phyloP scores from a whole-genome alignment of 2,329 filamentous ascomycete species.

The Claviceps sp. region DNA sequence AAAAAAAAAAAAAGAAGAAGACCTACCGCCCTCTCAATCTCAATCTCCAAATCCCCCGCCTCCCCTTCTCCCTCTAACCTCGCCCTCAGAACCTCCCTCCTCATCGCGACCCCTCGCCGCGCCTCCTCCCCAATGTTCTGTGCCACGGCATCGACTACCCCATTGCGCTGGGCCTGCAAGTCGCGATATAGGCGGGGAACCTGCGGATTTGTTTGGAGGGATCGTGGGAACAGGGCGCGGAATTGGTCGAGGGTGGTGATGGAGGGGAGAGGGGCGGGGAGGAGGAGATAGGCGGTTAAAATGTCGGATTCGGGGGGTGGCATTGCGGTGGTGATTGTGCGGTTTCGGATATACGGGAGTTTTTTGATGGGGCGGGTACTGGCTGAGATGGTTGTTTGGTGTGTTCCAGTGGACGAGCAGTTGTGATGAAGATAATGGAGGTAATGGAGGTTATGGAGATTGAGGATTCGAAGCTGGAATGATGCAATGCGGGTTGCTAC shows the following conservation, averaged over 20 bases:
- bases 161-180: conserved; percentile 60
- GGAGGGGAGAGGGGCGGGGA: conserved; percentile 59
- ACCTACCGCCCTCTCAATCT: conserved; percentile 45
- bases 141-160: conserved; percentile 53
- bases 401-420: not conserved
- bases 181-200: conserved; percentile 64
- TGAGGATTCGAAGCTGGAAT: not conserved
- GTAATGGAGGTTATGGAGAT: not conserved
- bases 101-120: conserved; percentile 43
- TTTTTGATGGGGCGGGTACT: too few relatives aligned
- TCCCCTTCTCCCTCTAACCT: conserved; percentile 35
- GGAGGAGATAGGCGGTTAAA: conserved; percentile 63
- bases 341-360: too few relatives aligned
- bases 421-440: not conserved
- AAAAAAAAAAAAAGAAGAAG: not conserved
- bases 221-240: conserved; percentile 58
- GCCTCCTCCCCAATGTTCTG: conserved; percentile 52
- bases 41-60: conserved; percentile 48
- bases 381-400: not conserved
- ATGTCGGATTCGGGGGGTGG: conserved; percentile 62
- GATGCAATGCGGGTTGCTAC: not conserved
- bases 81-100: conserved; percentile 41
- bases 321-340: conserved; percentile 32
- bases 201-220: conserved; percentile 50
- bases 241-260: conserved; percentile 65